Conservation (phyloP, 352 stramenopile species). For the Phytophthora tubulina region DNA sequence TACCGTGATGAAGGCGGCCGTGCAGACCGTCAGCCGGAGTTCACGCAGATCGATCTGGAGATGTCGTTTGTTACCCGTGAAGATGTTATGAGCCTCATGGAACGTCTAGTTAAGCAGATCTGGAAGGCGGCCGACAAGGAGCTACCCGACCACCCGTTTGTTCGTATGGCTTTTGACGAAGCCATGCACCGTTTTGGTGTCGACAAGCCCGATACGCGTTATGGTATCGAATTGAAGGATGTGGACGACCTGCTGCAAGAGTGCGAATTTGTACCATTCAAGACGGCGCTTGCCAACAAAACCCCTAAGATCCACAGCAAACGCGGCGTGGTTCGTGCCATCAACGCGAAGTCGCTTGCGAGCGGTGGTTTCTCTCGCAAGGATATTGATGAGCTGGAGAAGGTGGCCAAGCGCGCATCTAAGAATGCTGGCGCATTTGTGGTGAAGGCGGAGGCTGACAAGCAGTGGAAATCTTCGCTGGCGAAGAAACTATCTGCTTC, state of each 20-base stretch:
- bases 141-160: conserved; percentile 54
- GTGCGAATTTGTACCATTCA: conserved; percentile 60
- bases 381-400: conserved; percentile 72
- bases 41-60: conserved; percentile 93
- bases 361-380: conserved; percentile 75
- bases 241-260: conserved; percentile 51
- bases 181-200: conserved; percentile 85
- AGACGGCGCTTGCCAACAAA: conserved; percentile 39
- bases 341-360: conserved; percentile 76
- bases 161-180: conserved; percentile 78
- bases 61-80: conserved; percentile 87
- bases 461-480: conserved; percentile 80
- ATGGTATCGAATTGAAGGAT: conserved; percentile 75
- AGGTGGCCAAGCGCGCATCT: conserved; percentile 57
- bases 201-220: conserved; percentile 89
- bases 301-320: conserved; percentile 37
- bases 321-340: conserved; percentile 61
- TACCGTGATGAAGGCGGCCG: conserved; percentile 91
- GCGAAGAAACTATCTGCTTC: conserved; percentile 62
- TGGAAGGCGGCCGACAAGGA: conserved; percentile 64
- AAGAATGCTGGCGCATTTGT: conserved; percentile 53
- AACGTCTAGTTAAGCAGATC: conserved; percentile 77
- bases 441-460: conserved; percentile 65
- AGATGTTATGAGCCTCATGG: conserved; percentile 81
- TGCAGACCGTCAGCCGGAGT: conserved; percentile 91